A percentile compares a stretch with the other conserved stretches of the same genome.
Conservation (phyloP, 2,329 filamentous ascomycete species). For the Penicillium brevicompactum region DNA sequence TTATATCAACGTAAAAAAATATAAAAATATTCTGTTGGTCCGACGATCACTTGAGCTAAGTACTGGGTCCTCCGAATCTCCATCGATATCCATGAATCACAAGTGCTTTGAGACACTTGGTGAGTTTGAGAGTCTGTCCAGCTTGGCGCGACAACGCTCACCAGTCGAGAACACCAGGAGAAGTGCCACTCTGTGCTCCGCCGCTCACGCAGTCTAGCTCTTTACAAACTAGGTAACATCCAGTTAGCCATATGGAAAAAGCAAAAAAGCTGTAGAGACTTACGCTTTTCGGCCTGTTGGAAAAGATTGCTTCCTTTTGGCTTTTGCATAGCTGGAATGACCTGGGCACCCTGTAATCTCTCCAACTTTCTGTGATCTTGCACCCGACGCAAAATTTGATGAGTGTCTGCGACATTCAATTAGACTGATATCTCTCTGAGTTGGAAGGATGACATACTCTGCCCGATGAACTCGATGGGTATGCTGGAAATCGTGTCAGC, state of each 20-base stretch:
- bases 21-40: no score
- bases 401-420: neutral
- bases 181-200: constrained; percentile 5
- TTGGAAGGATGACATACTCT: neutral
- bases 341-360: constrained; percentile 17
- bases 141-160: neutral
- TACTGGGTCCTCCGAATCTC: no score
- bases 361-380: constrained; percentile 29
- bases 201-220: constrained; percentile 21
- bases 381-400: constrained; percentile 20
- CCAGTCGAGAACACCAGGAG: constrained; percentile 17
- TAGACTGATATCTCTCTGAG: neutral
- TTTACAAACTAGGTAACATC: constrained; percentile 16
- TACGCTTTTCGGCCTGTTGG: constrained; percentile 32
- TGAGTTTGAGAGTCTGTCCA: no score
- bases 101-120: neutral
- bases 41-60: no score
- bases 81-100: no score
- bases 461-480: neutral
- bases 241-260: neutral
- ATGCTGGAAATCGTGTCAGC: neutral
- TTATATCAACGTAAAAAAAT: no score
- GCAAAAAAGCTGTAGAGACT: neutral
- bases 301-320: constrained; percentile 27
- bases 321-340: constrained; percentile 30